Evolutionary conservation across 371 early-diverging fungal species (phyloP).

Genomic region (Mortierella sp.): DNA sequence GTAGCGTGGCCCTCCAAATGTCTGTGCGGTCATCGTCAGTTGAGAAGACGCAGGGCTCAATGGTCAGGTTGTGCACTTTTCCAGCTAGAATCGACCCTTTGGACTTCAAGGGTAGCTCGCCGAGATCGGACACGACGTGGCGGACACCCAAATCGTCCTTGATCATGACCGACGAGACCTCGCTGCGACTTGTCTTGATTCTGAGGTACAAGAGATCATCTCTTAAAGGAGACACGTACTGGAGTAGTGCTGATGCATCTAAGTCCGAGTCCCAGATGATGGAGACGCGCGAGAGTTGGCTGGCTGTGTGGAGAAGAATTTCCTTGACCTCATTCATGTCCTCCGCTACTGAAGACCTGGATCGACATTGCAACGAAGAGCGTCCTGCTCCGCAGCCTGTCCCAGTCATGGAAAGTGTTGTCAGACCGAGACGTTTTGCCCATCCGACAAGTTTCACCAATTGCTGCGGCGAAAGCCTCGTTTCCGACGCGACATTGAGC

Average conservation of each 20-base stretch:
- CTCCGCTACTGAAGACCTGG: background rate
- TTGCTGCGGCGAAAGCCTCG: background rate
- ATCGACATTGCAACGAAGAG: background rate
- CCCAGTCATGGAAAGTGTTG: background rate
- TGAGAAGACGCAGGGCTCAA: background rate
- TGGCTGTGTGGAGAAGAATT: too few species aligned
- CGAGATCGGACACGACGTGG: background rate
- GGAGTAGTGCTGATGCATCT: background rate
- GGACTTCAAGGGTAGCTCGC: background rate
- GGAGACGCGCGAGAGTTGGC: background rate
- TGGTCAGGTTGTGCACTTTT: background rate
- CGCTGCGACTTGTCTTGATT: background rate
- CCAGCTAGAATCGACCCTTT: background rate
- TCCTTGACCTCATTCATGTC: too few species aligned
- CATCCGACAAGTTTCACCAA: background rate
- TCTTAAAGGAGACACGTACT: background rate
- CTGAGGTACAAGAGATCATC: background rate
- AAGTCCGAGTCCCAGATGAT: background rate
- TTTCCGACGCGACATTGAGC: background rate
- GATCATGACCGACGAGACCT: background rate
- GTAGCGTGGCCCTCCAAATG: background rate
- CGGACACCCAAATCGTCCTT: background rate
- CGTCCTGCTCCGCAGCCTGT: background rate
- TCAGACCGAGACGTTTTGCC: background rate
- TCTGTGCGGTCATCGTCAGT: background rate